A percentile compares a stretch with the other conserved stretches of the same genome.
Conservation (phyloP, 345 rosid species). For the Citrus cavaleriei region DNA sequence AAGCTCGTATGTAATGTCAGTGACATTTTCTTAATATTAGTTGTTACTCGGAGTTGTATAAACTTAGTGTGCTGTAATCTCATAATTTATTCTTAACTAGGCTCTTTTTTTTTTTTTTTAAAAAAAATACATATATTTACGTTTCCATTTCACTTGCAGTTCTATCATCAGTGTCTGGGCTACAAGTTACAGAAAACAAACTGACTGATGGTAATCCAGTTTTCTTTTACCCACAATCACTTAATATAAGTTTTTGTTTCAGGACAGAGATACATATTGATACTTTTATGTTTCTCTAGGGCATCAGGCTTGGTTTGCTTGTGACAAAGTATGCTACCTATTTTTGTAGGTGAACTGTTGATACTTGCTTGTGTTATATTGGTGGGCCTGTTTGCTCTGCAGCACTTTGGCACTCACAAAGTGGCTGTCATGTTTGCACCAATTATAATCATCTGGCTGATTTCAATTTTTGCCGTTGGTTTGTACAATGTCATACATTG, state of each 20-base stretch:
- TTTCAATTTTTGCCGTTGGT: constrained; percentile 69
- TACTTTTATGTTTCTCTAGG: neutral
- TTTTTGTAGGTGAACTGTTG: constrained; percentile 51
- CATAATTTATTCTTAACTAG: neutral
- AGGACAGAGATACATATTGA: neutral
- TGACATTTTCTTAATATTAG: neutral
- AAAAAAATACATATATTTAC: too few species aligned
- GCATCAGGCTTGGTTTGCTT: constrained; percentile 3
- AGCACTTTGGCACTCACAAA: constrained; percentile 84
- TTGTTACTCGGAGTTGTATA: neutral
- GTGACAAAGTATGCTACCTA: constrained; percentile 8
- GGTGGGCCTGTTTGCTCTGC: constrained; percentile 93
- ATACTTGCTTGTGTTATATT: constrained; percentile 77
- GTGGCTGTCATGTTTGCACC: constrained; percentile 95
- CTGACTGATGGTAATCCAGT: constrained; percentile 48
- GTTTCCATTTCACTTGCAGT: constrained; percentile 51
- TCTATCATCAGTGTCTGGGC: constrained; percentile 79
- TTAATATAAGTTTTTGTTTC: neutral
- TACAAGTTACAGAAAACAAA: constrained; percentile 49
- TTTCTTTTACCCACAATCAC: neutral
- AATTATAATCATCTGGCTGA: constrained; percentile 73
- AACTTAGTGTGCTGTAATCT: neutral
- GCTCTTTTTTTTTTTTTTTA: neutral
- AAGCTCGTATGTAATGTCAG: neutral
- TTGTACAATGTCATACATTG: constrained; percentile 66